Evolutionary conservation across 371 early-diverging fungal genomes (phyloP).

Genomic region (Saksenaea vasiformis): DNA sequence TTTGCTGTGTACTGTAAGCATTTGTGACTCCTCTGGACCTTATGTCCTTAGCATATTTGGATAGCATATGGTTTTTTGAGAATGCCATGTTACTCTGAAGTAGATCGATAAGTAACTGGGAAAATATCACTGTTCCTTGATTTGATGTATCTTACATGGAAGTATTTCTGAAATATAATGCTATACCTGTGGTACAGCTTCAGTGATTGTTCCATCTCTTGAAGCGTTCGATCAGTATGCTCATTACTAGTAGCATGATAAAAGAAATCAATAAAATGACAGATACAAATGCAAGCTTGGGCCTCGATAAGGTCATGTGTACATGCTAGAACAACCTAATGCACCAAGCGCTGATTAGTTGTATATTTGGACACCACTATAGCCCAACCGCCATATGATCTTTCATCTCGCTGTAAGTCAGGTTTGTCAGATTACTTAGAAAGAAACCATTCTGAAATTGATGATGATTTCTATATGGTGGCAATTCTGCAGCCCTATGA

Average conservation of each 20-base stretch:
- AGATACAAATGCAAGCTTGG: neutral
- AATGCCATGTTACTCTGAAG: neutral
- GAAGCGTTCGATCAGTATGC: neutral
- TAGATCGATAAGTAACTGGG: neutral
- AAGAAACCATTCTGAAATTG: neutral
- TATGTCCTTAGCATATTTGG: slow-evolving; percentile 7
- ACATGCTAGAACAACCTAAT: neutral
- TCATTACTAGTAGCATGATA: neutral
- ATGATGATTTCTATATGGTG: neutral
- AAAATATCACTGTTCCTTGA: neutral
- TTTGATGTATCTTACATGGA: neutral
- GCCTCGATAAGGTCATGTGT: neutral
- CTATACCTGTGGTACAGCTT: neutral
- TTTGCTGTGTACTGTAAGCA: neutral
- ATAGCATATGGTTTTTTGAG: slow-evolving; percentile 7
- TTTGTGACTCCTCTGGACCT: neutral
- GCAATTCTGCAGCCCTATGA: neutral
- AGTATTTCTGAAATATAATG: neutral
- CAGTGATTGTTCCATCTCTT: neutral
- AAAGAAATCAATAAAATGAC: slow-evolving; percentile 8
- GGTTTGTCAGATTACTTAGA: neutral
- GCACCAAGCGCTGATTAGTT: neutral
- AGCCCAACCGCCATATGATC: neutral
- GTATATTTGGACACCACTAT: too few species aligned
- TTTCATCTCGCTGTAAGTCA: neutral